Evolutionary conservation across 768 basidiomycete genomes (phyloP).

Genomic region (Agaricus blazei): DNA sequence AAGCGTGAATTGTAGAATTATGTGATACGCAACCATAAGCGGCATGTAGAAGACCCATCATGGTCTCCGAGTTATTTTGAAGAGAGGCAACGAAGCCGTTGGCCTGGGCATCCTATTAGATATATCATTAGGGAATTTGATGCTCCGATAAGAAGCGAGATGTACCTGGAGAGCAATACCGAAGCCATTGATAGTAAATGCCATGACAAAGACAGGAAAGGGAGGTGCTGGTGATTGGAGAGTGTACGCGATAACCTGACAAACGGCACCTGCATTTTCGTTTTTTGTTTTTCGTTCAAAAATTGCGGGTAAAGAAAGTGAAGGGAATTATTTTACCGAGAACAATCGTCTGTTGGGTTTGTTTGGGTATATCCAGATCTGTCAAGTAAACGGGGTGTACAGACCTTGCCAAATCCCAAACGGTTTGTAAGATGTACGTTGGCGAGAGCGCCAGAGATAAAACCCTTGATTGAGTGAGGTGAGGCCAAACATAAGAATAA

Average conservation of each 20-base stretch:
- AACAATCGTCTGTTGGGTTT: slow-evolving; percentile 2
- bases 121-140: too few relatives aligned
- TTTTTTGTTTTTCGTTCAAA: too few relatives aligned
- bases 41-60: slow-evolving; percentile 69
- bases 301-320: too few relatives aligned
- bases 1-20: not conserved
- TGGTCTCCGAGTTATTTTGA: slow-evolving; percentile 47
- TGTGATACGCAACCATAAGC: slow-evolving; percentile 42
- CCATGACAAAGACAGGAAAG: slow-evolving; percentile 57
- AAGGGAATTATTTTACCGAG: not conserved
- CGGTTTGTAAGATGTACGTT: slow-evolving; percentile 33
- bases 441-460: slow-evolving; percentile 30
- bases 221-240: slow-evolving; percentile 54
- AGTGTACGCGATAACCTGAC: slow-evolving; percentile 48
- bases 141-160: too few relatives aligned
- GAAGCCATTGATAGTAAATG: slow-evolving; percentile 37
- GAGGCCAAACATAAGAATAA: not conserved
- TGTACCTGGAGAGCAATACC: slow-evolving; percentile 41
- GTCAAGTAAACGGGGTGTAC: not conserved
- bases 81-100: slow-evolving; percentile 65
- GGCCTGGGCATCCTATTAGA: slow-evolving; percentile 58
- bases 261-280: slow-evolving; percentile 36
- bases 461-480: slow-evolving; percentile 26
- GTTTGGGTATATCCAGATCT: not conserved
- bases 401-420: slow-evolving; percentile 40